phyloP scores from a whole-genome alignment of 192 early-diverging fungal species.

The Coemansia nantahalensis region DNA sequence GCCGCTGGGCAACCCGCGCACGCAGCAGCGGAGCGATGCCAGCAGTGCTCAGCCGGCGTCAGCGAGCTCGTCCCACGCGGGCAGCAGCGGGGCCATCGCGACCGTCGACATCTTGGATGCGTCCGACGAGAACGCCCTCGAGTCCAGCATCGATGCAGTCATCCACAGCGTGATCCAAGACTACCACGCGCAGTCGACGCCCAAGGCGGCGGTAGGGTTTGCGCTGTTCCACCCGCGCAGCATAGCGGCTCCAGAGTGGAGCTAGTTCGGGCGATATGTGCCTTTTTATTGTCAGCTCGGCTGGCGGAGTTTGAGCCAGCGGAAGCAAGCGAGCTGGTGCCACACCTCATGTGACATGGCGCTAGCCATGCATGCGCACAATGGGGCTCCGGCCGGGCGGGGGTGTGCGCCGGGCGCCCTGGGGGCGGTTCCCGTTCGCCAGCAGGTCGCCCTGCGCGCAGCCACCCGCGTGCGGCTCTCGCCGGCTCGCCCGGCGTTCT shows the following conservation, averaged over 20 bases:
- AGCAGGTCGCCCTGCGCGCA: too few relatives aligned
- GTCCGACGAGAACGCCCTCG: conserved; percentile 30
- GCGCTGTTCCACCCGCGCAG: conserved; percentile 47
- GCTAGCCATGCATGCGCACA: too few relatives aligned
- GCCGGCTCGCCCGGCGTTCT: too few relatives aligned
- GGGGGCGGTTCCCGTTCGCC: too few relatives aligned
- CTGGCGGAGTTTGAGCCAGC: too few relatives aligned
- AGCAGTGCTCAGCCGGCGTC: conserved; percentile 1
- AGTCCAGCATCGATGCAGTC: conserved; percentile 49
- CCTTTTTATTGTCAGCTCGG: too few relatives aligned
- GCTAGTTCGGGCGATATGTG: too few relatives aligned
- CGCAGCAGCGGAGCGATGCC: background rate
- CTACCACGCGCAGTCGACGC: conserved; percentile 38
- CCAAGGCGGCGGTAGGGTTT: conserved; percentile 53
- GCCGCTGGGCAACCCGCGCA: conserved; percentile 29
- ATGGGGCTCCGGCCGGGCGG: too few relatives aligned
- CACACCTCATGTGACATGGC: too few relatives aligned
- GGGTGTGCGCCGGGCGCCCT: too few relatives aligned
- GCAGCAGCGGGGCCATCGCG: conserved; percentile 9
- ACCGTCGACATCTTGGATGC: conserved; percentile 40
- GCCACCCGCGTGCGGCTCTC: too few relatives aligned
- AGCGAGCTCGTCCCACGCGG: background rate
- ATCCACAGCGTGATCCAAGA: conserved; percentile 48
- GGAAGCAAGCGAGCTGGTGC: too few relatives aligned
- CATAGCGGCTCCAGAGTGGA: background rate